phyloP scores from a whole-genome alignment of 805 yeast genomes.

The Sugiyamaella lignohabitans region DNA sequence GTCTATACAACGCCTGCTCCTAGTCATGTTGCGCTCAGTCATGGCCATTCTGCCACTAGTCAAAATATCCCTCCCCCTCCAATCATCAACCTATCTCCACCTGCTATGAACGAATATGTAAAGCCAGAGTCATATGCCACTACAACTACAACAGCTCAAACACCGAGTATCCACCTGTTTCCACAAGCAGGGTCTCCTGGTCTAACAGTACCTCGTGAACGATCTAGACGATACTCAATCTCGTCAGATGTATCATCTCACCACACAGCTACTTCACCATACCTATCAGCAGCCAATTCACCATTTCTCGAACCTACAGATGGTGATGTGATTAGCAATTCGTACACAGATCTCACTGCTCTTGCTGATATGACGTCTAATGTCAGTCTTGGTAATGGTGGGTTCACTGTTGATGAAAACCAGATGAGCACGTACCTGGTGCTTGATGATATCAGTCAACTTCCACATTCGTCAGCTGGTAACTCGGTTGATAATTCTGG shows the following conservation, averaged over 20 bases:
- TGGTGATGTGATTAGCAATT: not conserved
- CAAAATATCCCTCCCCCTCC: constrained; percentile 4
- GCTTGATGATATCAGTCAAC: not conserved
- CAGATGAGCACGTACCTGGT: not conserved
- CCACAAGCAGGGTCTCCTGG: not conserved
- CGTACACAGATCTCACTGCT: constrained; percentile 2
- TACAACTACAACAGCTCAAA: not conserved
- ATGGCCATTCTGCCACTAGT: too few species aligned
- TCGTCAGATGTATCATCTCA: constrained; percentile 9
- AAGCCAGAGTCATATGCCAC: not conserved
- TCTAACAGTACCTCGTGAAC: not conserved
- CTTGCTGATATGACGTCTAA: constrained; percentile 15
- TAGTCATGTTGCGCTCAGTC: too few species aligned
- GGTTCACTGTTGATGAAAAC: too few species aligned
- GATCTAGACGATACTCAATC: constrained; percentile 7
- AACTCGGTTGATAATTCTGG: too few species aligned
- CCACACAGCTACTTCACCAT: constrained; percentile 13
- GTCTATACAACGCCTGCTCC: too few species aligned
- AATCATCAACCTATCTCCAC: constrained; percentile 8
- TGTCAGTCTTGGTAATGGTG: not conserved
- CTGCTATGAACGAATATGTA: not conserved
- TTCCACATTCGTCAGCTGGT: too few species aligned
- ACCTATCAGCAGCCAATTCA: constrained; percentile 15
- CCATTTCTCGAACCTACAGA: constrained; percentile 12
- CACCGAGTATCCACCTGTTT: not conserved